Evolutionary conservation across 2,329 filamentous ascomycete genomes (phyloP).

Genomic region (Colletotrichum gigasporum): DNA sequence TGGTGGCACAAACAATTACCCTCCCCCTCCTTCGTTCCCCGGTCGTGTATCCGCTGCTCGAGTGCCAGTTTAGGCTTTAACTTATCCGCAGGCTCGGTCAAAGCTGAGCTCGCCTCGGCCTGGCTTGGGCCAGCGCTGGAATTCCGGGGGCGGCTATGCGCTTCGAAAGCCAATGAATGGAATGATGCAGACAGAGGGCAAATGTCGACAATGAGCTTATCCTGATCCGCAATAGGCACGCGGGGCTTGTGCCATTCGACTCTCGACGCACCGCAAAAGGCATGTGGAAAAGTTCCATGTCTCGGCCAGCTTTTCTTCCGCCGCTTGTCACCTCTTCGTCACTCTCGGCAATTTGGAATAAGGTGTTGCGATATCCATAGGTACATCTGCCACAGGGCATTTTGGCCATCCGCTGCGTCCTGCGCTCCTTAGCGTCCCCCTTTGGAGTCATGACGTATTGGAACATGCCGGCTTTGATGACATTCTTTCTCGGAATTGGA

Average conservation of each 20-base stretch:
- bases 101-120: not conserved
- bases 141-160: slow-evolving; percentile 21
- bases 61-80: not conserved
- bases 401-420: not conserved
- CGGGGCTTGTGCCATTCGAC: not conserved
- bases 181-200: not conserved
- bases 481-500: not conserved
- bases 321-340: not conserved
- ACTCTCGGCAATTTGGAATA: slow-evolving; percentile 12
- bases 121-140: not conserved
- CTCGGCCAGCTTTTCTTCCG: not conserved
- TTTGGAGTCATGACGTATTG: slow-evolving; percentile 24
- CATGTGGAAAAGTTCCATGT: not conserved
- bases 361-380: not conserved
- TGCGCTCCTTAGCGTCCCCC: not conserved
- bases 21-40: not conserved
- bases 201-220: not conserved
- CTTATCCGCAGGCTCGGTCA: not conserved
- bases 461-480: not conserved
- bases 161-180: slow-evolving; percentile 14
- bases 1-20: not conserved
- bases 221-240: not conserved
- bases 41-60: not conserved
- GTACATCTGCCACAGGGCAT: not conserved
- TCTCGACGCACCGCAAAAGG: not conserved